Evolutionary conservation across 2,329 filamentous ascomycete genomes (phyloP), one percentile per base, ranked within the genome.

Genomic region (Phoma sp.): DNA sequence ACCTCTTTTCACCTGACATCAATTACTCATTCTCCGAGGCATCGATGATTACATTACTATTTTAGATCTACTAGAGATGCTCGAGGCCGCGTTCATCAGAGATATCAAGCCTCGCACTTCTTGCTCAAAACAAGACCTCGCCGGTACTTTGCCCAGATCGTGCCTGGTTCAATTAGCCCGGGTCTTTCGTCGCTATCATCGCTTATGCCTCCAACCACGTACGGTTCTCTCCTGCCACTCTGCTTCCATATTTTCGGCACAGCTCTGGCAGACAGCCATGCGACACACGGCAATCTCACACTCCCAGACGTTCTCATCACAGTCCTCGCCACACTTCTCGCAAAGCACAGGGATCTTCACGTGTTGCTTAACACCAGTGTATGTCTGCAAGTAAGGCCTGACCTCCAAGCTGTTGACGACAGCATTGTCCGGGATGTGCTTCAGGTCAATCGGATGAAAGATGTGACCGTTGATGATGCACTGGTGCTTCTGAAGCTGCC

Each of bases 381-480:
- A 36, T 4, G 61, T 62, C 10, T 50, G 43, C 3, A 64, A 27
- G 21, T 63, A 67, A 6, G 63, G 60, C 2, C 60, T 55, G 2
- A 65, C 61, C 27, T 58, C 57, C 13, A 68, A 19, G 9, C 33
- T 48, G 43, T 68, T 68, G 50, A 67, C 51, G 17, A 33, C n/a
- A 2, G 57, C 43, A 21, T 55, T 39, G 13, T 67, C 60, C 10
- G 63, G 64, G 3, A 67, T 57, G 0, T 33, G 37, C n/a, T 58
- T 55, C 24, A 69, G 43, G 19, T 64, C 46, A 25, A 67, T 43
- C 0, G 58, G 55, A 37, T 56, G 60, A 33, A 70, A 68, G 13
- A 63, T 53, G 31, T 71, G 68, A 15, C 64, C 63, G 31, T 57
- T 60, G 22, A 40, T 49, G 25, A 69, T 38, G 36, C 68, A 71